Evolutionary conservation across 371 early-diverging fungal genomes (phyloP).

Genomic region (Haplosporangium sp.): DNA sequence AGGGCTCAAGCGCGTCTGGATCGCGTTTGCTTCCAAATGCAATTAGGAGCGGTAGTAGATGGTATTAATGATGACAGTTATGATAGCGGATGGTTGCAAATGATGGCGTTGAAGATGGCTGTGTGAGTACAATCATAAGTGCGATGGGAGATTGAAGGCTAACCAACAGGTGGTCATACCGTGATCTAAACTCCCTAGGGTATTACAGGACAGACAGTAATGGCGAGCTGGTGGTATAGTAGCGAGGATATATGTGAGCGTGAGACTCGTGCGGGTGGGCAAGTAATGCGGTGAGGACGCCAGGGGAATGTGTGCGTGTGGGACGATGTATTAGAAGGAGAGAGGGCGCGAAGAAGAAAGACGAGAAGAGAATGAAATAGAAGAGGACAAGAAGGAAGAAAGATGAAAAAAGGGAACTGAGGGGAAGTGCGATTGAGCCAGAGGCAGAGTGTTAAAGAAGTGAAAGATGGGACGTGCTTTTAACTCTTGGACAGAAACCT

Average conservation of each 20-base stretch:
- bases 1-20: not conserved
- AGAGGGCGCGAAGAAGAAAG: not conserved
- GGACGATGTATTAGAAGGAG: not conserved
- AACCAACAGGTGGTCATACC: no score
- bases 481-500: no score
- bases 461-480: not conserved
- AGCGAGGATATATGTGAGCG: not conserved
- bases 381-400: not conserved
- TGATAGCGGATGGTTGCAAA: no score
- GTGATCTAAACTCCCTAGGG: no score
- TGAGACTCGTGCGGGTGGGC: not conserved
- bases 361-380: constrained; percentile 1
- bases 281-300: not conserved
- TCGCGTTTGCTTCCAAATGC: not conserved
- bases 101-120: not conserved
- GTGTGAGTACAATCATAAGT: not conserved
- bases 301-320: constrained; percentile 3
- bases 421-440: not conserved
- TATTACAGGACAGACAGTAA: not conserved
- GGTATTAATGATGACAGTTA: no score
- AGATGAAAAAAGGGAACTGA: not conserved
- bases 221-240: not conserved
- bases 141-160: not conserved
- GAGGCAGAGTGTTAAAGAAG: not conserved
- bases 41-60: no score